These are phyloP conservation scores for Boletales sp. DNA, from an alignment of 768 basidiomycete species.

Conservation along the genomic window DNA sequence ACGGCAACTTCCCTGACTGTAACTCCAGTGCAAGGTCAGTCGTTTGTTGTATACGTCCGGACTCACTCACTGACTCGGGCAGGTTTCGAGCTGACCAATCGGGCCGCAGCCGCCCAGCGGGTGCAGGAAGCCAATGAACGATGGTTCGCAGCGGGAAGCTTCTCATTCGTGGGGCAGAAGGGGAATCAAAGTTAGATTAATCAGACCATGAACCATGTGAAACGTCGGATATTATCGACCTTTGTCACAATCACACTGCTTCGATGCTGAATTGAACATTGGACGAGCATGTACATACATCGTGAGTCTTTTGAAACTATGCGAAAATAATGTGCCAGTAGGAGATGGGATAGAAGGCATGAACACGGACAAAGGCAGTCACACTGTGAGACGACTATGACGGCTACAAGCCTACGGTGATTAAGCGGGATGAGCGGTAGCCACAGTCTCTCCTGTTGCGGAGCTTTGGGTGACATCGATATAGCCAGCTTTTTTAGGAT, in stretches of 20 bases:
- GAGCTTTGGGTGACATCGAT: constrained; percentile 67
- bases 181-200: constrained; percentile 29
- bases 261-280: constrained; percentile 3
- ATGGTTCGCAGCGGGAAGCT: constrained; percentile 89
- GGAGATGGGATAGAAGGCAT: constrained; percentile 1
- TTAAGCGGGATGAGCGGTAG: constrained; percentile 47
- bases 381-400: background rate
- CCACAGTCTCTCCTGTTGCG: constrained; percentile 50
- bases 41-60: background rate
- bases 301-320: constrained; percentile 11
- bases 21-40: constrained; percentile 89
- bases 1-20: constrained; percentile 91
- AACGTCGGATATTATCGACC: background rate
- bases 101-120: constrained; percentile 75
- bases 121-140: constrained; percentile 96
- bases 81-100: constrained; percentile 94
- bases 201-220: background rate
- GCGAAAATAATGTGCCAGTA: constrained; percentile 17
- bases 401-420: constrained; percentile 6
- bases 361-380: background rate
- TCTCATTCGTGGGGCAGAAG: constrained; percentile 71
- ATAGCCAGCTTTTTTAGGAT: constrained; percentile 57
- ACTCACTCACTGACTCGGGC: constrained; percentile 12
- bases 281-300: constrained; percentile 13
- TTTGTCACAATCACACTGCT: background rate